Evolutionary conservation across 108 stramenopile genomes (phyloP), one percentile per base, ranked within the genome.

Genomic region (Mediolabrus comicus): DNA sequence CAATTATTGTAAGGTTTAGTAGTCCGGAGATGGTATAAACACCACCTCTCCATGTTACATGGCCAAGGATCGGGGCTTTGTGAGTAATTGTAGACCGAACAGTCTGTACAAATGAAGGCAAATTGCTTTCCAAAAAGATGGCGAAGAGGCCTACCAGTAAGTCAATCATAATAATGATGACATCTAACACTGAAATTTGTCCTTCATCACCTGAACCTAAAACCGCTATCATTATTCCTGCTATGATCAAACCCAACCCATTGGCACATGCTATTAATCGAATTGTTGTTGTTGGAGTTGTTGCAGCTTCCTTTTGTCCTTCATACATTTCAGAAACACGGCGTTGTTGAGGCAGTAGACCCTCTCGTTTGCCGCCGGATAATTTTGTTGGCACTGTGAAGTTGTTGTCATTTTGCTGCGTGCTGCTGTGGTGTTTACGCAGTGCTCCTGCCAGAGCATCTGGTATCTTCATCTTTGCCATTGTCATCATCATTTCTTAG

Each of bases 71-170:
- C 30, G 62, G 38, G 6, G 25, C 29, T 2, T 34, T 25, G 62
- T 26, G 54, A 4, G 39, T 46, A 14, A 69, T 11, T 6, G 34
- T 49, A 24, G 29, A 33, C 25, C 68, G 33, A 19, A 30, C 27
- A 3, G 41, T 17, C 29, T 72, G 35, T 3, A 62, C 34, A 17
- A 46, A 25, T 5, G 9, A 34, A 1, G 46, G 14, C 17, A 63
- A 36, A 32, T 72, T 43, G 38, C 71, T 72, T 39, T 72, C 71
- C 38, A 72, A 46, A 33, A 64, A n/a, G 26, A 72, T 31, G 11
- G 71, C 62, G 43, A 26, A 64, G 19, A 63, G 43, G 22, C 71
- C 62, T 22, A 63, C 54, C 12, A 25, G 28, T n/a, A 62, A 35
- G 36, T 34, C 29, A 30, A 55, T 28, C 12, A 72, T 17, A 8